These are phyloP conservation scores for Myrica gale DNA, from an alignment of 306 rosid species.

Conservation along the genomic window DNA sequence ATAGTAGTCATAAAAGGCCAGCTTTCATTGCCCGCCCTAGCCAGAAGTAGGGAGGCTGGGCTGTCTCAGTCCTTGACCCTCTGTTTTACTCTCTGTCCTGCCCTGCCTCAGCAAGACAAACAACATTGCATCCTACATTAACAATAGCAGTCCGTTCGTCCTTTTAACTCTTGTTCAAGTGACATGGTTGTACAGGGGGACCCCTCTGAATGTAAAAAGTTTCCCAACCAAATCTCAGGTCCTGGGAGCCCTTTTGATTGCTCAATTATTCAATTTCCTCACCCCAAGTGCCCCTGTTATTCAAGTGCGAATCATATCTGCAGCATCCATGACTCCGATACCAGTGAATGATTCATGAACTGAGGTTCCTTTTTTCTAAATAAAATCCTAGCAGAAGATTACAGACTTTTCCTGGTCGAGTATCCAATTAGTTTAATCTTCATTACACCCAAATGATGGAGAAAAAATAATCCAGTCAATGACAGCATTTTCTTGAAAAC, in stretches of 20 bases:
- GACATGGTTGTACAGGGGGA: too few species aligned
- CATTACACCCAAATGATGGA: background rate
- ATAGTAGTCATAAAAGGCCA: slow-evolving; percentile 7
- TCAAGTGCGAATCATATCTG: too few species aligned
- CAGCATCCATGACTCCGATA: too few species aligned
- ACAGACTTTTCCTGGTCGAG: background rate
- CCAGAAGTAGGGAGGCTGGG: background rate
- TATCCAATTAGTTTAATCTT: too few species aligned
- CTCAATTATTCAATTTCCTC: background rate
- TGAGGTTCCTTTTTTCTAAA: too few species aligned
- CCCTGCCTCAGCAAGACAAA: slow-evolving; percentile 16
- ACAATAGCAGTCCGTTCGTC: background rate
- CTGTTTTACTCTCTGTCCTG: slow-evolving; percentile 17
- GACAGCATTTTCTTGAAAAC: too few species aligned
- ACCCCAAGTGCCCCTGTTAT: too few species aligned
- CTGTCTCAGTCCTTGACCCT: slow-evolving; percentile 22
- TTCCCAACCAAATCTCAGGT: background rate
- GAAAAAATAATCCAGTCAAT: too few species aligned
- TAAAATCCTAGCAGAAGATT: too few species aligned
- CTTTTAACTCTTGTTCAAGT: too few species aligned
- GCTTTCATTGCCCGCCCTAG: background rate
- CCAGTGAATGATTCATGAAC: background rate
- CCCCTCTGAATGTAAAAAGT: background rate
- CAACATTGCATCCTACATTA: background rate
- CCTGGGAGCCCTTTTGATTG: background rate